A percentile compares a stretch with the other conserved stretches of the same genome.
These are phyloP conservation scores for Schizophyllum commune DNA, from an alignment of 1,284 basidiomycete genomes.

Conservation along the genomic window DNA sequence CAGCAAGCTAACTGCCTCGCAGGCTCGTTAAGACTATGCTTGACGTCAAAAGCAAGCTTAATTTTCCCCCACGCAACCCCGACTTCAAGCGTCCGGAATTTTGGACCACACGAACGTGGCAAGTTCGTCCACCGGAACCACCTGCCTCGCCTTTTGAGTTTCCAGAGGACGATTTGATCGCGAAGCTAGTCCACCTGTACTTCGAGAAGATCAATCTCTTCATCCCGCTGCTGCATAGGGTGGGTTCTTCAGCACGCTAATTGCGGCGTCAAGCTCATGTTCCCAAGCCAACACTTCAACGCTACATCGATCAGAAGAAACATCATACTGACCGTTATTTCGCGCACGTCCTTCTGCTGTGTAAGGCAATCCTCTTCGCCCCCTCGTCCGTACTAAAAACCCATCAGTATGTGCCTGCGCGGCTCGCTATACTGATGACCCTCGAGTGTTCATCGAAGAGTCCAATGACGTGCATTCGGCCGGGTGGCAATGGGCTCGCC, in stretches of 20 bases:
- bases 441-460: neutral
- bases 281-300: conserved; percentile 4
- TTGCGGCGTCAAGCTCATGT: neutral
- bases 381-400: neutral
- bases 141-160: conserved; percentile 4
- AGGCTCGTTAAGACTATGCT: neutral
- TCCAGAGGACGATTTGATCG: conserved; percentile 5
- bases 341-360: conserved; percentile 5
- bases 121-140: neutral
- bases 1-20: neutral
- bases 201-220: conserved; percentile 4
- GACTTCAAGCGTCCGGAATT: neutral
- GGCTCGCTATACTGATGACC: conserved; percentile 5
- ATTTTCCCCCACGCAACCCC: neutral
- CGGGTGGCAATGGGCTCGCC: neutral
- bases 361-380: neutral
- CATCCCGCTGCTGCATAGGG: conserved; percentile 8
- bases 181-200: conserved; percentile 3
- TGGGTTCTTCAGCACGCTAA: neutral
- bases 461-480: conserved; percentile 17
- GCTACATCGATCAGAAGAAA: neutral
- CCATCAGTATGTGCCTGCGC: conserved; percentile 7
- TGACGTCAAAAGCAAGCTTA: neutral
- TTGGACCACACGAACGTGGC: neutral
- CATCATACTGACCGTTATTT: conserved; percentile 3